Evolutionary conservation across 805 yeast genomes (phyloP).

Genomic region (Spathaspora gorwiae): DNA sequence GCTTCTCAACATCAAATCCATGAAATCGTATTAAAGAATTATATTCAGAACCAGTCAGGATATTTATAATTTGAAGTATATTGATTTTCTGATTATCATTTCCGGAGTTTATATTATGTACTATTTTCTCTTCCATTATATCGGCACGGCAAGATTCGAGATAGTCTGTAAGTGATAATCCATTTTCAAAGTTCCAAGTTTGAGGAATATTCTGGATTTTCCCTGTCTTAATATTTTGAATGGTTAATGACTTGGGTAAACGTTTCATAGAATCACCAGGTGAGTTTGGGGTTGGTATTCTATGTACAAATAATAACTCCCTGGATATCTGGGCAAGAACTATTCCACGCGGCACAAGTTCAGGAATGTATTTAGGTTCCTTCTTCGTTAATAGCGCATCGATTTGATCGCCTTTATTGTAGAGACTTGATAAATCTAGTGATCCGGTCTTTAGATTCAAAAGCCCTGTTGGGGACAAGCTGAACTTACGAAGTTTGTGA

Average conservation of each 20-base stretch:
- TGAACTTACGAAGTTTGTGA: background rate
- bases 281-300: background rate
- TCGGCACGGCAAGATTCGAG: too few relatives aligned
- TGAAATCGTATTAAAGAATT: background rate
- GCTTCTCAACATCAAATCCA: background rate
- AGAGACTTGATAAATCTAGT: background rate
- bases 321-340: slow-evolving; percentile 1
- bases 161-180: background rate
- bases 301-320: background rate
- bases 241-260: background rate
- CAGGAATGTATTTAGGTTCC: slow-evolving; percentile 3
- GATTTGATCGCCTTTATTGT: slow-evolving; percentile 3
- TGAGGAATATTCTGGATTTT: background rate
- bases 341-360: slow-evolving; percentile 3
- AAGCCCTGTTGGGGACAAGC: slow-evolving; percentile 1
- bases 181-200: background rate
- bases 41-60: background rate
- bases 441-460: slow-evolving; percentile 3
- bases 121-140: background rate
- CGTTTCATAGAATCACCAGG: background rate
- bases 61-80: background rate
- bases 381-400: background rate
- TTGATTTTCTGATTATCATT: background rate
- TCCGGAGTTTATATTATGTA: background rate
- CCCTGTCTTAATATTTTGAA: background rate